Evolutionary conservation across 2,329 filamentous ascomycete species (phyloP), one percentile per base, ranked within the genome.

Genomic region (Trichoderma cornu-damae): DNA sequence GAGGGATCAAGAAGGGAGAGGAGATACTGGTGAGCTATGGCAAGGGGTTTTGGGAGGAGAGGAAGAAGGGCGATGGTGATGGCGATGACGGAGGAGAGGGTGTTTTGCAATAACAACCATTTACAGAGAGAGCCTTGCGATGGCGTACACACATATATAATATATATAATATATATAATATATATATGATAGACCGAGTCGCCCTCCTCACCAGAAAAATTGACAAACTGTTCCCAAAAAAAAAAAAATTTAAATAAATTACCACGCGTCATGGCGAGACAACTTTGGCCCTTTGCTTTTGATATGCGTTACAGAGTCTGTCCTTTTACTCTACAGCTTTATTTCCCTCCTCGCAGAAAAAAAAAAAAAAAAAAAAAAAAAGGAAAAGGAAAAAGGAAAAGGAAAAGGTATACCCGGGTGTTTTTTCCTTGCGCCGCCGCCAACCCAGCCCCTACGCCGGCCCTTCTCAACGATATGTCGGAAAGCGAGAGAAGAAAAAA

Each of bases 11-110:
- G 48, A 84, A 80, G 69, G 83, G 84, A 1, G 77, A 84, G 60
- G 85, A 87, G 74, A 81, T 87, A 53, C 66, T 86, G 51, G 81
- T 87, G 11, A 86, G 81, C 62, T 87, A 87, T 64, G 85, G 84
- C 5, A 87, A 84, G 67, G 85, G 85, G 0, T 87, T 88, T 61
- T 87, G 84, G 83, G 66, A 76, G 72, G 66, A 69, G 68, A 77
- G 70, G 63, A 47, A 35, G 72, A 69, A 71, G 61, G 62, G 65
- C 22, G 64, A 63, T 14, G 50, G 18, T 12, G 38, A 14, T 12
- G 63, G 59, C 11, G 52, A 11, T 20, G 47, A 34, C 8, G 59
- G 62, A 3, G 32, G 24, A 22, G 28, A 49, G 7, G 55, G 32
- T 16, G 48, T 26, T 8, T 40, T 49, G 32, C 20, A 32, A 20